phyloP scores from a whole-genome alignment of 371 early-diverging fungal species.

The Zopfochytrium polystomum region DNA sequence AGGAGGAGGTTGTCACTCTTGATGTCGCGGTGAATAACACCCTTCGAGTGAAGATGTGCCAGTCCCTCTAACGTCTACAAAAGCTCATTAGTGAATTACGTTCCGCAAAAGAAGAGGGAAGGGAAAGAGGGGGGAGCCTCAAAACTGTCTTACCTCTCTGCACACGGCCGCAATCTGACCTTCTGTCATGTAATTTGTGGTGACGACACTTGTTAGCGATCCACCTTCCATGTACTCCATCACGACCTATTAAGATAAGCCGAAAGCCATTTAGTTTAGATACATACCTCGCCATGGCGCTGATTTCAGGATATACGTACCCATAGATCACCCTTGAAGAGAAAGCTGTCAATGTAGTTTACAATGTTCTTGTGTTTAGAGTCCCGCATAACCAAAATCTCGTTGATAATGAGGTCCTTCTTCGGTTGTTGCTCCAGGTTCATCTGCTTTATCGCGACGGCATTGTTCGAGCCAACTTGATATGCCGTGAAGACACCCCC shows the following conservation, averaged over 20 bases:
- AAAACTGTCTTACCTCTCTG: slow-evolving; percentile 56
- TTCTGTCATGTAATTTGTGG: slow-evolving; percentile 89
- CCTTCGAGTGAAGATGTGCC: slow-evolving; percentile 86
- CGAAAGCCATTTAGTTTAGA: too few species aligned
- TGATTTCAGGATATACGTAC: slow-evolving; percentile 47
- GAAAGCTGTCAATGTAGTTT: slow-evolving; percentile 90
- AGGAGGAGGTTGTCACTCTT: slow-evolving; percentile 95
- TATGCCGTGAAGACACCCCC: slow-evolving; percentile 90
- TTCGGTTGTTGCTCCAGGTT: slow-evolving; percentile 92
- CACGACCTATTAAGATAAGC: slow-evolving; percentile 45
- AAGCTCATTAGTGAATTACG: background rate
- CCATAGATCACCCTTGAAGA: slow-evolving; percentile 47
- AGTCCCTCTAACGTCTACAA: slow-evolving; percentile 78
- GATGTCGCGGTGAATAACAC: slow-evolving; percentile 96
- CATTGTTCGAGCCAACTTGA: slow-evolving; percentile 55
- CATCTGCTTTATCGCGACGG: slow-evolving; percentile 95
- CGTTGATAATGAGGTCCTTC: slow-evolving; percentile 95
- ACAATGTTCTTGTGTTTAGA: slow-evolving; percentile 91
- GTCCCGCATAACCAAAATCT: slow-evolving; percentile 92
- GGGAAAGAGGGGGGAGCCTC: background rate
- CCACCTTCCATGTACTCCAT: slow-evolving; percentile 99
- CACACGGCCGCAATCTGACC: slow-evolving; percentile 92
- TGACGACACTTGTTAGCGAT: slow-evolving; percentile 86
- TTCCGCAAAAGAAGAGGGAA: background rate
- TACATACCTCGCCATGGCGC: background rate